Base-by-base conservation (phyloP, 768 basidiomycete genomes). In the Vararia minispora region DNA sequence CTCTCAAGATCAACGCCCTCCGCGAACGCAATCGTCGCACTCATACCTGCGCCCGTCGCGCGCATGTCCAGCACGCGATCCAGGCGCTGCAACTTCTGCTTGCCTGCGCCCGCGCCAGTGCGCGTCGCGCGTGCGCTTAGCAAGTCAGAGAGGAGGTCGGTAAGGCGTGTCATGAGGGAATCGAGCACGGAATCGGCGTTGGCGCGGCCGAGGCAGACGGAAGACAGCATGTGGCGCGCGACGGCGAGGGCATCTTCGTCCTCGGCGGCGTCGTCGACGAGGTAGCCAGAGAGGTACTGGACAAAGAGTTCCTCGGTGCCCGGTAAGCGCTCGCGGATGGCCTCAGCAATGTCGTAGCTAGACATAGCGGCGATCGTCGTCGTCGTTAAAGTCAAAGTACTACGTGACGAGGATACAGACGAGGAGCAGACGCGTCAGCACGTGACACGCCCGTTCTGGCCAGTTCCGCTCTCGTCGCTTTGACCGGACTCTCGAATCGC, bases 51-150 rank as follows among this genome's bases (percentile, higher is more conserved):
- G 7, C 69, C 66, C 2, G 77, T 61, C 59, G 84, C 86, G 64
- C 82, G 85, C 72, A 91, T 79, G 50, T 90, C 81, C 74, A 90
- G 76, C 37, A 87, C 80, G 57, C 79, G 83, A 58, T 90, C 89
- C 43, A 90, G 60, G 53, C 85, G 81, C 51, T 75, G 69, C 33
- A 87, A 54, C 49, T 75, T 80, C 11, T 46, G 43, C 18, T 36
- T 38, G 5, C 23, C 31, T 7, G 77, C 78, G 4, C 73, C 77
- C n/a, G 68, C 56, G 39, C 44, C 42, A 18, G 69, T 68, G 40
- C 67, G 74, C 55, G 68, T 74, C 23, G 71, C 62, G 13, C 82
- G 68, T 20, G 64, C 65, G 35, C 59, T 70, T 22, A 85, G 62
- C 40, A 76, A 77, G 9, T 78, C 81, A 38, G 76, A 72, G 28